Evolutionary conservation across 2,329 filamentous ascomycete genomes (phyloP).

Genomic region (Elsinoe batatas): DNA sequence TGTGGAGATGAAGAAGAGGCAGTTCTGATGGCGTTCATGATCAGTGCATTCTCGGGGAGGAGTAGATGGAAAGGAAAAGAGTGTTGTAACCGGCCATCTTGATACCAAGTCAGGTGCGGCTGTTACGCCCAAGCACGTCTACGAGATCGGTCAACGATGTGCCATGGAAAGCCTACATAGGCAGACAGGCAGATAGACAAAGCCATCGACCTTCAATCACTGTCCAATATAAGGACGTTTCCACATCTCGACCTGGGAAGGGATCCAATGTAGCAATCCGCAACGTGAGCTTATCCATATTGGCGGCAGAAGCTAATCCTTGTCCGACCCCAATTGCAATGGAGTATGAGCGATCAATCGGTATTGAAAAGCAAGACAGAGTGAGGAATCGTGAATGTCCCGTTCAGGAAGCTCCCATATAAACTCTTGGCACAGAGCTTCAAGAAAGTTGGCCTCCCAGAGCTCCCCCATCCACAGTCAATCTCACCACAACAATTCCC

Average conservation of each 20-base stretch:
- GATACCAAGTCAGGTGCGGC: background rate
- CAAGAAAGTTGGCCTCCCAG: constrained; percentile 7
- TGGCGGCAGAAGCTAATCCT: too few relatives aligned
- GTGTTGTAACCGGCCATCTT: too few relatives aligned
- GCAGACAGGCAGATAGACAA: background rate
- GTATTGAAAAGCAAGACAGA: background rate
- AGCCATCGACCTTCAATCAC: background rate
- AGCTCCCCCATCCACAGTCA: background rate
- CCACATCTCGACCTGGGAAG: too few relatives aligned
- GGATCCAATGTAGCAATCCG: too few relatives aligned
- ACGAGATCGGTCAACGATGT: too few relatives aligned
- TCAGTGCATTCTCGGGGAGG: background rate
- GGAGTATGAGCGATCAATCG: too few relatives aligned
- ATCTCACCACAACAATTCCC: background rate
- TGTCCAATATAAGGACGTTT: background rate
- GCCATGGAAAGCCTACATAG: too few relatives aligned
- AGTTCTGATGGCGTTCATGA: constrained; percentile 1
- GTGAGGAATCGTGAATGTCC: background rate
- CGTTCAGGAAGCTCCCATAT: constrained; percentile 7
- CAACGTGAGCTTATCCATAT: too few relatives aligned
- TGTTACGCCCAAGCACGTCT: background rate
- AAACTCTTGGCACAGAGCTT: constrained; percentile 7
- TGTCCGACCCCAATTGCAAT: too few relatives aligned
- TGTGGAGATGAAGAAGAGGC: background rate
- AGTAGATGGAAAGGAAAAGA: background rate